Evolutionary conservation across 345 rosid species (phyloP).

Genomic region (Aquilaria malaccensis): DNA sequence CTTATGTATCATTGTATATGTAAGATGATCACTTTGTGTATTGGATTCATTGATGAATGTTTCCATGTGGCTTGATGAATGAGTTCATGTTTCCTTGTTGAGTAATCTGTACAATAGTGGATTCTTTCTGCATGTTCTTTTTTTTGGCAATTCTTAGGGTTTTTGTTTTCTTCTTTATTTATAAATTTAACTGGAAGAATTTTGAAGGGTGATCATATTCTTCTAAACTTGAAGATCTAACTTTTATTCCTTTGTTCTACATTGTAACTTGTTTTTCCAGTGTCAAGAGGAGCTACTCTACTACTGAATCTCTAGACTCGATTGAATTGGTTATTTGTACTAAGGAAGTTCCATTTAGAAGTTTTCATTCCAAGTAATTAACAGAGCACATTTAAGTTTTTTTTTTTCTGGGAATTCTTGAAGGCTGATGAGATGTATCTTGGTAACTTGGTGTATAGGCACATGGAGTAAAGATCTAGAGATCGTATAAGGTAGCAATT

Average conservation of each 20-base stretch:
- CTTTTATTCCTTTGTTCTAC: neutral
- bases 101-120: neutral
- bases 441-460: constrained; percentile 20
- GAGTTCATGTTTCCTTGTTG: neutral
- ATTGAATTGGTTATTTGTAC: constrained; percentile 17
- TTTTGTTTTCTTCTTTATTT: constrained; percentile 6
- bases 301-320: constrained; percentile 5
- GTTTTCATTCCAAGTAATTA: neutral
- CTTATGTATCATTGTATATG: no score
- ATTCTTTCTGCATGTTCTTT: neutral
- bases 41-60: neutral
- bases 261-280: constrained; percentile 7
- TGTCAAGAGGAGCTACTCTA: constrained; percentile 12
- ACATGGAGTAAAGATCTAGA: constrained; percentile 3
- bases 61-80: neutral
- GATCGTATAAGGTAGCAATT: constrained; percentile 8
- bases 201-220: no score
- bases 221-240: constrained; percentile 20
- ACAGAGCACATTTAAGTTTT: neutral
- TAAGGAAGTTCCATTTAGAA: neutral
- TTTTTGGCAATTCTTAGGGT: neutral
- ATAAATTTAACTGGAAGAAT: neutral
- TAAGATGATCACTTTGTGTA: no score
- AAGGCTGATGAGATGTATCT: neutral
- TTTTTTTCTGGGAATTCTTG: neutral